phyloP scores from a whole-genome alignment of 345 rosid genomes.

The Eucalyptus polyanthemos region DNA sequence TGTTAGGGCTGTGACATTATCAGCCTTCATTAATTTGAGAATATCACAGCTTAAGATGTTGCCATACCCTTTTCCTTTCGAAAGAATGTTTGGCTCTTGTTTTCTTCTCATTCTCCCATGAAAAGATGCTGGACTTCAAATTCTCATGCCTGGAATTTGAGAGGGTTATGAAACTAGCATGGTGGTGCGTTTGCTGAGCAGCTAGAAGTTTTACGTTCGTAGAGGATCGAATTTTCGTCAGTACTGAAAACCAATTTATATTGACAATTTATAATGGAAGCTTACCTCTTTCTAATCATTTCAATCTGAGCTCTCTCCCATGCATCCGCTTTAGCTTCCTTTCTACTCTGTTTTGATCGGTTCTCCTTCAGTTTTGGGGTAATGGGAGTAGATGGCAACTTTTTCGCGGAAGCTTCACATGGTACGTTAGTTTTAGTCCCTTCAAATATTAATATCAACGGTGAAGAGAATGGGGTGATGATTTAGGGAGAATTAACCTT shows the following conservation, averaged over 20 bases:
- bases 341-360: neutral
- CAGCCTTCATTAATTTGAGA: neutral
- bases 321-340: conserved; percentile 30
- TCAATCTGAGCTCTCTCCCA: conserved; percentile 55
- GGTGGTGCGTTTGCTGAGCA: neutral
- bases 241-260: neutral
- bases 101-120: conserved; percentile 70
- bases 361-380: conserved; percentile 1
- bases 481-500: neutral
- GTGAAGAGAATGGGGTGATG: neutral
- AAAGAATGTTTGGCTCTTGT: conserved; percentile 29
- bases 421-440: neutral
- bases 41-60: neutral
- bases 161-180: neutral
- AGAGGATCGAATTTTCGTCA: neutral
- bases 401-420: conserved; percentile 22
- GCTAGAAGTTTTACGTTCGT: neutral
- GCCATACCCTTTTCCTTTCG: conserved; percentile 52
- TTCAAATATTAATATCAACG: neutral
- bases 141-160: conserved; percentile 47
- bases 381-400: neutral
- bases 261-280: neutral
- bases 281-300: conserved; percentile 38
- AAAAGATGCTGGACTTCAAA: conserved; percentile 33
- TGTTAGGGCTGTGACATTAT: neutral